These are phyloP conservation scores for Saccharum hybrid DNA, from an alignment of 202 grass and related monocot species.

Conservation along the genomic window DNA sequence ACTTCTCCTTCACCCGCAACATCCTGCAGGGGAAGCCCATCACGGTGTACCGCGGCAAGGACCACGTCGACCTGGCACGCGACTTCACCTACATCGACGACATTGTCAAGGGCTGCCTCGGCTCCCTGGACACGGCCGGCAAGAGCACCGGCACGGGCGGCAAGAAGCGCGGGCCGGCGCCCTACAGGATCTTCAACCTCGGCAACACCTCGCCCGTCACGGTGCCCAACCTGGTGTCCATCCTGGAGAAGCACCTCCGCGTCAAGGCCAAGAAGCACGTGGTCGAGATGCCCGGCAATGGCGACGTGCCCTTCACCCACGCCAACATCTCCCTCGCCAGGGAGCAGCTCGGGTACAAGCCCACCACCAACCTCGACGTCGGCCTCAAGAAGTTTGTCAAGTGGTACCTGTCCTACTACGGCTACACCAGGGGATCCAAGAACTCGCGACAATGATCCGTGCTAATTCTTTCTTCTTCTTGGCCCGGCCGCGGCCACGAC, in stretches of 20 bases:
- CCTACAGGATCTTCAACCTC: slow-evolving; percentile 88
- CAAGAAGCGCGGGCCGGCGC: slow-evolving; percentile 72
- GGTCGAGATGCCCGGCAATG: slow-evolving; percentile 86
- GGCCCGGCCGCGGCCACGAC: slow-evolving; percentile 26
- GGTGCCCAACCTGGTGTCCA: slow-evolving; percentile 70
- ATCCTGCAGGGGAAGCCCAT: slow-evolving; percentile 90
- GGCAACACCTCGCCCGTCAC: slow-evolving; percentile 86
- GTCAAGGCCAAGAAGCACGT: slow-evolving; percentile 76
- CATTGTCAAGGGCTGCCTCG: slow-evolving; percentile 80
- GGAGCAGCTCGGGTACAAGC: slow-evolving; percentile 80
- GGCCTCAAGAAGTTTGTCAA: slow-evolving; percentile 94
- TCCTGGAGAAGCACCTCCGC: slow-evolving; percentile 76
- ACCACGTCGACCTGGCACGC: slow-evolving; percentile 65
- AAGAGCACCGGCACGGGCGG: slow-evolving; percentile 75
- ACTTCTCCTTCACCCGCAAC: slow-evolving; percentile 89
- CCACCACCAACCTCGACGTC: slow-evolving; percentile 75
- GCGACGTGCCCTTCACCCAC: slow-evolving; percentile 90
- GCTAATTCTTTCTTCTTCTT: slow-evolving; percentile 30
- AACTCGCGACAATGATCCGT: slow-evolving; percentile 52
- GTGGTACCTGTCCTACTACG: slow-evolving; percentile 96
- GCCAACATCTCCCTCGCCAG: slow-evolving; percentile 81
- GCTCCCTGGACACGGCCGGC: slow-evolving; percentile 66
- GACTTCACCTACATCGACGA: slow-evolving; percentile 98
- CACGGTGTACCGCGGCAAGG: slow-evolving; percentile 74
- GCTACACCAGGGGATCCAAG: slow-evolving; percentile 69